These are phyloP conservation scores for Luffa aegyptiaca DNA, from an alignment of 306 rosid species.

Conservation along the genomic window DNA sequence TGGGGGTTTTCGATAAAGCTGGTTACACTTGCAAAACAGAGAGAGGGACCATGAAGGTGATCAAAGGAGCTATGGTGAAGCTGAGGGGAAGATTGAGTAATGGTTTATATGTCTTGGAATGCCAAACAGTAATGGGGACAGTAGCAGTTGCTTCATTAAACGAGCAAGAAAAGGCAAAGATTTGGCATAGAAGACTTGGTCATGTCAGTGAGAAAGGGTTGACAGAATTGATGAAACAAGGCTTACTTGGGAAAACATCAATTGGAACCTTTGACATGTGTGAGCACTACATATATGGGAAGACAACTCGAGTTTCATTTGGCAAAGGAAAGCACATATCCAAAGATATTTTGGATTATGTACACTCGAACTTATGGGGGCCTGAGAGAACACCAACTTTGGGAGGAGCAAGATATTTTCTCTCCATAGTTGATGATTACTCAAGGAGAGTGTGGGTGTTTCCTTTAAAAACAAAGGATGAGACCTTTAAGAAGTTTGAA, in stretches of 20 bases:
- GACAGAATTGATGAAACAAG: background rate
- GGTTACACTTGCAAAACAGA: background rate
- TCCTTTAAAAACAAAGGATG: no score
- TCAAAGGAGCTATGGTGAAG: no score
- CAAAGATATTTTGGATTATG: background rate
- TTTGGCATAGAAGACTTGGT: no score
- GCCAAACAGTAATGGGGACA: background rate
- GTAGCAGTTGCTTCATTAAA: no score
- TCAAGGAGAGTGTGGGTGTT: no score
- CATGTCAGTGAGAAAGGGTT: no score
- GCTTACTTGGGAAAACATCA: background rate
- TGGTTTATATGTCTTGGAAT: no score
- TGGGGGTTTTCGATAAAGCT: background rate
- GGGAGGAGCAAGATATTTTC: background rate
- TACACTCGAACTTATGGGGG: background rate
- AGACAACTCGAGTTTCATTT: background rate
- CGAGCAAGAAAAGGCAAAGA: no score
- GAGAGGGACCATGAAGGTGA: background rate
- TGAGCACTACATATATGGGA: background rate
- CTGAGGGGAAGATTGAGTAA: no score
- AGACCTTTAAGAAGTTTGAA: no score
- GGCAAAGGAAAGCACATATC: background rate
- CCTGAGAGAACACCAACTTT: no score
- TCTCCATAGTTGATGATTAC: background rate
- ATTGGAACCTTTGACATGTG: background rate